phyloP scores from a whole-genome alignment of 768 basidiomycete species.

The Phanerochaete carnosa region DNA sequence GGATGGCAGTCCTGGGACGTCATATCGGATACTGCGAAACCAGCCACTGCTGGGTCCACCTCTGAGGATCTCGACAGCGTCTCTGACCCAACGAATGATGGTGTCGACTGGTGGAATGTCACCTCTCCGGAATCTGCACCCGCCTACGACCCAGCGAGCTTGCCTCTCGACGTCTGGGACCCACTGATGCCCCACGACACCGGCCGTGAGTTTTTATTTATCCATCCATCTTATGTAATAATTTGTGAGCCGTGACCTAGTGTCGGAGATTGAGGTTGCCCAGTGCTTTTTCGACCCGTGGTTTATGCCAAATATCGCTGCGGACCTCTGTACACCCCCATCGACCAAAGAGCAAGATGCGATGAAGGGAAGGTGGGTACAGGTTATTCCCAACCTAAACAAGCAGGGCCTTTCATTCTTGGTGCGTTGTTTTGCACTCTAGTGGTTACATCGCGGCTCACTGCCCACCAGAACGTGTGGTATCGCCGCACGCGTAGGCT shows the following conservation, averaged over 20 bases:
- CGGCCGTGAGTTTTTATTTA: slow-evolving; percentile 43
- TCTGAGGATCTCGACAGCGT: slow-evolving; percentile 12
- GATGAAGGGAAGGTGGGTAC: slow-evolving; percentile 84
- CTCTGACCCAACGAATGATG: slow-evolving; percentile 21
- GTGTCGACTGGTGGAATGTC: slow-evolving; percentile 72
- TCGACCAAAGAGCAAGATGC: slow-evolving; percentile 72
- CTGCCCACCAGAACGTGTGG: slow-evolving; percentile 55
- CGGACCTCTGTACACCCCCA: slow-evolving; percentile 61
- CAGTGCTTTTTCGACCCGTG: slow-evolving; percentile 65
- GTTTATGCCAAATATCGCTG: slow-evolving; percentile 32
- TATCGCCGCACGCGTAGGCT: slow-evolving; percentile 84
- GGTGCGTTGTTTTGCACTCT: slow-evolving; percentile 35
- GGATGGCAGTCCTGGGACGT: slow-evolving; percentile 91
- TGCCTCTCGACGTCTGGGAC: slow-evolving; percentile 80
- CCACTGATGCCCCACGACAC: slow-evolving; percentile 74
- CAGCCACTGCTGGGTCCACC: not conserved
- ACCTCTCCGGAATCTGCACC: slow-evolving; percentile 33
- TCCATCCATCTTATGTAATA: not conserved
- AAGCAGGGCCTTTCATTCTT: slow-evolving; percentile 43
- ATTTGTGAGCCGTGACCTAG: slow-evolving; percentile 30
- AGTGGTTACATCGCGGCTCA: not conserved
- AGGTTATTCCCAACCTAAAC: slow-evolving; percentile 81
- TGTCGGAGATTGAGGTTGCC: slow-evolving; percentile 76
- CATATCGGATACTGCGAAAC: slow-evolving; percentile 34
- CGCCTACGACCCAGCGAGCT: slow-evolving; percentile 54